Evolutionary conservation across 805 yeast genomes (phyloP).

Genomic region (Yamadazyma ubonensis): DNA sequence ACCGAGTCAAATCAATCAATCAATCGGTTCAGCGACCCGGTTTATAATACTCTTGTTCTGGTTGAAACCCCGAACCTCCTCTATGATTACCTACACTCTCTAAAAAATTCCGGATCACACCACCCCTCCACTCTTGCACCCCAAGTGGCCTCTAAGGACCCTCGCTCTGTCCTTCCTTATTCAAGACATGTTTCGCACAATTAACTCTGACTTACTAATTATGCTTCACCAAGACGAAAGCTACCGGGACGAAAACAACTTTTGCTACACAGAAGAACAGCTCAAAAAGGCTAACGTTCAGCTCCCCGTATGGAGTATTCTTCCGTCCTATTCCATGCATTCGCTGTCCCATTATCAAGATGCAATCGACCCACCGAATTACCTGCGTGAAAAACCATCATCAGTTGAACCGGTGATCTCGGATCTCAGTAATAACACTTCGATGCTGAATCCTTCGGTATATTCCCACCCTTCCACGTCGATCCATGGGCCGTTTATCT

Average conservation of each 20-base stretch:
- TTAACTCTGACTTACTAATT: too few species aligned
- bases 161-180: too few species aligned
- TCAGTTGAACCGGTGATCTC: background rate
- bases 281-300: slow-evolving; percentile 11
- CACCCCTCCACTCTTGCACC: too few species aligned
- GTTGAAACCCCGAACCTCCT: too few species aligned
- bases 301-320: slow-evolving; percentile 38
- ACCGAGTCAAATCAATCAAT: too few species aligned
- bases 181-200: too few species aligned
- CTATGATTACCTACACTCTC: too few species aligned
- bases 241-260: slow-evolving; percentile 5
- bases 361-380: slow-evolving; percentile 21
- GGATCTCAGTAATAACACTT: background rate
- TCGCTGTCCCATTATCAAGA: slow-evolving; percentile 16
- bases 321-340: slow-evolving; percentile 41
- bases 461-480: background rate
- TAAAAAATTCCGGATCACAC: too few species aligned
- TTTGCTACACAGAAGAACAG: slow-evolving; percentile 8
- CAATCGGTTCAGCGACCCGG: too few species aligned
- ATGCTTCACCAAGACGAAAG: slow-evolving; percentile 9
- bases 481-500: background rate
- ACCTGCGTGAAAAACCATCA: background rate
- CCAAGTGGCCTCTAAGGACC: too few species aligned
- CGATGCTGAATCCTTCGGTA: background rate
- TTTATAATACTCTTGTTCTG: too few species aligned